Evolutionary conservation across 768 basidiomycete genomes (phyloP), one percentile per base, ranked within the genome.

Genomic region (Termitomyces sp.): DNA sequence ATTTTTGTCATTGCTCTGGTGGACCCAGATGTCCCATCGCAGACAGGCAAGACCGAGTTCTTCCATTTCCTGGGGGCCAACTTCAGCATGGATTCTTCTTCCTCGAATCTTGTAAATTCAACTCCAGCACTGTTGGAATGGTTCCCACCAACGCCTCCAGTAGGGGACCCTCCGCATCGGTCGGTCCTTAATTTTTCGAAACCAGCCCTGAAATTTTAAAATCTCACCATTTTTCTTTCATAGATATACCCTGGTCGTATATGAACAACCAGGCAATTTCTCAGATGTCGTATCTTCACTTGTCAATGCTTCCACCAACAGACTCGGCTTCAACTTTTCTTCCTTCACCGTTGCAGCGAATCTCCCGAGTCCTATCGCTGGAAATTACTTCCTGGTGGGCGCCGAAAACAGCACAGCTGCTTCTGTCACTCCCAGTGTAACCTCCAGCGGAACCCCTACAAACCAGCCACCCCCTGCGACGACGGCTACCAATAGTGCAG

Each of bases 151-250:
- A 62, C 67, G 14, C 78, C 78, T 14, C 73, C 75, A 0, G 63
- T 65, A 23, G 75, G 73, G 5, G 75, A 77, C 23, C 74, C 73
- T 60, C 72, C 76, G 10, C 78, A 81, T 57, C 67, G 78, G 78
- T 78, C 15, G 21, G 62, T 69, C 26, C 57, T 45, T 9, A 46
- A 37, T 21, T 14, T 33, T 42, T 43, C 37, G 9, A 59, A 47
- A 64, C 70, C 51, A 51, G 7, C 10, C 15, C 23, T 54, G 26
- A 54, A 33, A 35, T 57, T 30, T 15, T 28, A 38, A 30, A 55
- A 28, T 52, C 26, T 46, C 56, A 31, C 59, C 31, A 9, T 33
- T 9, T 50, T 17, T 38, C 15, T 15, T 50, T 11, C 37, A 33
- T 44, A 73, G 72, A 64, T 74, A 73, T 57, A 66, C 73, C 21